Evolutionary conservation across 768 basidiomycete species (phyloP), one percentile per base, ranked within the genome.

Genomic region (Leccinum pellstonianum): DNA sequence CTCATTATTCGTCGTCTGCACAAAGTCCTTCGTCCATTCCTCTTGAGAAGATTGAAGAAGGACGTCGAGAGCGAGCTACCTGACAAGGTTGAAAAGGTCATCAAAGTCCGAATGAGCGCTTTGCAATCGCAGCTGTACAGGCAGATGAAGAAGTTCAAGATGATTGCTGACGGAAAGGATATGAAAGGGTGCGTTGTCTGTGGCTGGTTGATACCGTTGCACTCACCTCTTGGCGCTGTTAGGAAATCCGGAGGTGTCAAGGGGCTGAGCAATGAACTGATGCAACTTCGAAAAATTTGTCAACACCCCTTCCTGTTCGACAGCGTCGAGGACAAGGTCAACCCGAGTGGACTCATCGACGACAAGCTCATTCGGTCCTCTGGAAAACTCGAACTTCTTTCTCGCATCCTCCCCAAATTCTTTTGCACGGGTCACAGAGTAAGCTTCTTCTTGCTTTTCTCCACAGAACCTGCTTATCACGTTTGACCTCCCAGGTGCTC

Each of bases 121-220:
- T 74, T 98, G 70, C 95, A 98, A 76, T 86, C 83, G 69, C 92
- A 94, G 77, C 76, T 98, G 61, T 98, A 98, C 77, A 91, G 93
- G 78, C 94, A 95, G 77, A 95, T 97, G 90, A 94, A 95, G 82
- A 93, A 96, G 79, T 88, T 91, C 77, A 98, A 98, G 79, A 95
- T 96, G 87, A 93, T 93, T 68, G 93, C 94, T 5, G 86, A 90
- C 70, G 90, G 89, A 23, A 89, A 81, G 63, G 85, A 88, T 61
- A 68, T 76, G 19, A 89, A 89, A 71, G 91, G 91, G 91, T 91
- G 63, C 50, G 85, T 60, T n/a, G 5, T 37, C 46, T 15, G 57
- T 27, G 31, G 37, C 21, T 11, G 25, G 29, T 62, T 21, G 52
- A 53, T 17, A 38, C 11, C 9, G 25, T 55, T 60, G 43, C 56